phyloP scores from a whole-genome alignment of 2,329 filamentous ascomycete genomes.

The Nakataea oryzae region DNA sequence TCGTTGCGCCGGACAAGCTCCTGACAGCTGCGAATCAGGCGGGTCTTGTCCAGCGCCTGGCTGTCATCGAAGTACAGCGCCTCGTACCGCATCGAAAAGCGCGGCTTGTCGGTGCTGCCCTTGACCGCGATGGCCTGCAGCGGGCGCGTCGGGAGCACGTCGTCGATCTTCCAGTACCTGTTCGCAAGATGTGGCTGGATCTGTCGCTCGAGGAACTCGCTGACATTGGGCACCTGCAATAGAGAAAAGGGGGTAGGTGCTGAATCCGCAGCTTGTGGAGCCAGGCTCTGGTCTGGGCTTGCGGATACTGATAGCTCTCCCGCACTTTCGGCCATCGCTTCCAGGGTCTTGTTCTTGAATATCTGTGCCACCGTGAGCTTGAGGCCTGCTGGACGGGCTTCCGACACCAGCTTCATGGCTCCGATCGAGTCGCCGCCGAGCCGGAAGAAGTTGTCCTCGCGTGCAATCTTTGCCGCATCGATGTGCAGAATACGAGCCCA shows the following conservation, averaged over 20 bases:
- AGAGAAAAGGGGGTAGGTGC: conserved; percentile 38
- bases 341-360: conserved; percentile 21
- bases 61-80: conserved; percentile 51
- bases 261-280: not conserved
- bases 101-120: conserved; percentile 44
- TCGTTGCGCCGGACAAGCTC: conserved; percentile 50
- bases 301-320: not conserved
- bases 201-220: conserved; percentile 32
- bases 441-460: conserved; percentile 35
- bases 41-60: conserved; percentile 16
- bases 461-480: conserved; percentile 20
- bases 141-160: conserved; percentile 48
- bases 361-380: conserved; percentile 33
- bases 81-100: conserved; percentile 54
- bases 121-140: conserved; percentile 49
- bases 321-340: conserved; percentile 11
- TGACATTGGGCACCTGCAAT: conserved; percentile 25
- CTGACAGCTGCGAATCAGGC: conserved; percentile 37
- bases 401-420: conserved; percentile 37
- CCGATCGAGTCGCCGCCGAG: conserved; percentile 37
- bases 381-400: conserved; percentile 25
- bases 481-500: conserved; percentile 26
- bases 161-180: conserved; percentile 36
- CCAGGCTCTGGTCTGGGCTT: not conserved
- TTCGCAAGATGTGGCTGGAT: conserved; percentile 42